These are phyloP conservation scores for Russula compacta DNA, from an alignment of 768 basidiomycete species.

Conservation along the genomic window DNA sequence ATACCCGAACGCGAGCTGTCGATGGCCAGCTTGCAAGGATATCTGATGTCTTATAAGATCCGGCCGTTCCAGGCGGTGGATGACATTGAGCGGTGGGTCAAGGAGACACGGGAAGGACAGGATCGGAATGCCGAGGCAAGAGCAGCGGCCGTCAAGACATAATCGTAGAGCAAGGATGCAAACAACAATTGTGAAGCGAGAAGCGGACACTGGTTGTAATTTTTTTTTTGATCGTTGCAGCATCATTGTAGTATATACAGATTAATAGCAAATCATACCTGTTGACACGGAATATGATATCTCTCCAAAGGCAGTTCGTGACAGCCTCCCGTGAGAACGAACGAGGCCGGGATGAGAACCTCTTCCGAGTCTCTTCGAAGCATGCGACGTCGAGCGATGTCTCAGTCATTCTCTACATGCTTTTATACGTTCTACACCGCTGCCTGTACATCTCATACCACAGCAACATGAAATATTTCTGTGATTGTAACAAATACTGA, in stretches of 20 bases:
- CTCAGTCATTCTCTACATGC: too few relatives aligned
- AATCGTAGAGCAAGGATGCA: neutral
- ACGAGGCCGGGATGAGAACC: too few relatives aligned
- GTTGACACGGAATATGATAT: too few relatives aligned
- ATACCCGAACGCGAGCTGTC: conserved; percentile 41
- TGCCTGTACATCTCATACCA: too few relatives aligned
- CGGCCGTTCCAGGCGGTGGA: conserved; percentile 47
- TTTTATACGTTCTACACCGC: too few relatives aligned
- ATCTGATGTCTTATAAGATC: conserved; percentile 60
- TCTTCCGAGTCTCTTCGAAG: too few relatives aligned
- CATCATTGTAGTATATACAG: neutral
- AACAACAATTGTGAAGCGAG: neutral
- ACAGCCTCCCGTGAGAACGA: too few relatives aligned
- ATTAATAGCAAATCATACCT: too few relatives aligned
- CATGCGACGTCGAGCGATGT: too few relatives aligned
- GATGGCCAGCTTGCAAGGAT: conserved; percentile 43
- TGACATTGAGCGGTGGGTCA: conserved; percentile 40
- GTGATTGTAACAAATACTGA: too few relatives aligned
- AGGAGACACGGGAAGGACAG: conserved; percentile 30
- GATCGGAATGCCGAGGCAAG: conserved; percentile 20
- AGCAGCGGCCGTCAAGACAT: neutral
- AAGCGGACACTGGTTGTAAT: neutral
- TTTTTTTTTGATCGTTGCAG: neutral
- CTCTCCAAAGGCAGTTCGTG: too few relatives aligned
- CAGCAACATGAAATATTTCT: too few relatives aligned